Percentiles rank a stretch among this genome's conserved stretches.
Conservation (phyloP, 768 basidiomycete genomes). For the Serendipita indica region DNA sequence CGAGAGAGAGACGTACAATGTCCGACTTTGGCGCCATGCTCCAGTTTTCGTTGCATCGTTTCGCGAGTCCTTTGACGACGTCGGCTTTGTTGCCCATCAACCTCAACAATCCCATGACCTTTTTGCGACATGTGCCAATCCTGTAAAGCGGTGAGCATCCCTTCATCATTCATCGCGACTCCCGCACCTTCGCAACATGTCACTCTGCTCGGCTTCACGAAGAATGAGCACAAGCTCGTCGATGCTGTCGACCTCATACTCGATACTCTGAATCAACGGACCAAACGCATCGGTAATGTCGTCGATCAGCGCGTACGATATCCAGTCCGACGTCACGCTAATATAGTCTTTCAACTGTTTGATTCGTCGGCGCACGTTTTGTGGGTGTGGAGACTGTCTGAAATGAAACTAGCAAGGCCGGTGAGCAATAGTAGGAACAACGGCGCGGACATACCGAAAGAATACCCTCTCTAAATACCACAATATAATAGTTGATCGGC, state of each 20-base stretch:
- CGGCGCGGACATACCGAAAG: conserved; percentile 51
- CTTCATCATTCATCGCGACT: background rate
- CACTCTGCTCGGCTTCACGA: conserved; percentile 90
- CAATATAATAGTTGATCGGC: conserved; percentile 98
- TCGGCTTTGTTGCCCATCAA: conserved; percentile 99
- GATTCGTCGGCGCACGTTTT: conserved; percentile 93
- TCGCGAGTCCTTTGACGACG: conserved; percentile 96
- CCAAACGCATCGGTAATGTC: conserved; percentile 99
- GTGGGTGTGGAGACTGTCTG: conserved; percentile 90
- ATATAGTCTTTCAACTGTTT: conserved; percentile 99
- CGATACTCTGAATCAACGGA: conserved; percentile 93
- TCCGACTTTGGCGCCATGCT: conserved; percentile 94
- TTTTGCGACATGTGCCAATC: conserved; percentile 96
- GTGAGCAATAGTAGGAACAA: background rate
- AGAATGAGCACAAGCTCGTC: conserved; percentile 95
- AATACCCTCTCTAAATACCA: conserved; percentile 94
- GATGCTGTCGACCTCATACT: conserved; percentile 98
- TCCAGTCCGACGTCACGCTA: conserved; percentile 98
- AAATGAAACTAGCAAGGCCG: conserved; percentile 71
- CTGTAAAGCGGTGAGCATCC: conserved; percentile 24
- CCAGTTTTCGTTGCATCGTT: conserved; percentile 98
- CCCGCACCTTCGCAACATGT: conserved; percentile 78
- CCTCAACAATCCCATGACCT: conserved; percentile 93
- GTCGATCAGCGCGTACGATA: conserved; percentile 97
- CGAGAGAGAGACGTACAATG: conserved; percentile 43